Evolutionary conservation across 257 asterid species (phyloP), one percentile per base, ranked within the genome.

Genomic region (Anisodus tanguticus): DNA sequence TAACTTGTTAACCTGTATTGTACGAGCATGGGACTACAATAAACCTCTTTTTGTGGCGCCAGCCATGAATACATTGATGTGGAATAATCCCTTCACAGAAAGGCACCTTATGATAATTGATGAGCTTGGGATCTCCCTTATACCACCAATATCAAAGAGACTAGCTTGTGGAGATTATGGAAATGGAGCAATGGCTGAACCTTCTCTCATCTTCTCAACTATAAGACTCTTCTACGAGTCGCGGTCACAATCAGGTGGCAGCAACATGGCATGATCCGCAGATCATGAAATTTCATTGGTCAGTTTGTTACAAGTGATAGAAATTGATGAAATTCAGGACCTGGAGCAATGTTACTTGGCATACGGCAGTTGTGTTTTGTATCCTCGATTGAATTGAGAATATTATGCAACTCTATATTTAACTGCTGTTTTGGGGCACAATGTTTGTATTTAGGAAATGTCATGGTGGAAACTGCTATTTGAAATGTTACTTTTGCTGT

Each of bases 91-190:
- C 85, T 93, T 94, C 58, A 95, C 99, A 2, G 98, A 94, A 83
- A 87, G 94, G 15, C 98, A 95, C 84, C 93, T 94, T 15, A 88
- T 91, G 93, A 81, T 63, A 47, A 80, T 92, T 39, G 98, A 94
- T 85, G 97, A 95, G 85, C 95, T 94, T 17, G 99, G 99, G 31
- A 90, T 94, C 71, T 87, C 93, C 31, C 97, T 95, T 60, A 93
- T 95, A 85, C 97, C 96, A 49, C 97, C 98, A 0, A 92, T 93
- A 85, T 84, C 93, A 55, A 92, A 92, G 92, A 93, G 92, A 85
- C 90, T 95, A 31, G 97, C 98, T 66, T 93, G 97, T 83, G 99
- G 97, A 84, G 99, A 94, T 83, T 93, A 95, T 71, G 99, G 97
- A 43, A 93, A 91, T 7, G 97, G 98, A 10, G 97, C 98, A 64